A percentile compares a stretch with the other conserved stretches of the same genome.
These are phyloP conservation scores for Mycena indigotica DNA, from an alignment of 768 basidiomycete species.

Conservation along the genomic window DNA sequence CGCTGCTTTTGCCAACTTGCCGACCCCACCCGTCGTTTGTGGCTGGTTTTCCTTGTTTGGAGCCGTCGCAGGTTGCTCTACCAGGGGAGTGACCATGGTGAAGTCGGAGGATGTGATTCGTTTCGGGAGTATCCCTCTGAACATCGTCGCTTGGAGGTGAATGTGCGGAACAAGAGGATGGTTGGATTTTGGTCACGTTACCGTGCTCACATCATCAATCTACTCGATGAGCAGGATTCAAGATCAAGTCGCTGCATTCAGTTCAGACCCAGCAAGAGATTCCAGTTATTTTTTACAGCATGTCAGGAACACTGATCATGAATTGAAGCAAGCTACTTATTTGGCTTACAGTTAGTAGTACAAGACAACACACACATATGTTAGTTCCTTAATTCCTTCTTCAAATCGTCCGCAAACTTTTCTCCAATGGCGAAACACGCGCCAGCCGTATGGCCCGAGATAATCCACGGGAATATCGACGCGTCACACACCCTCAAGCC, in stretches of 20 bases:
- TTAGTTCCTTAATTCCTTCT: constrained; percentile 19
- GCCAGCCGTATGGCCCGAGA: constrained; percentile 49
- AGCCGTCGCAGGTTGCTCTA: constrained; percentile 48
- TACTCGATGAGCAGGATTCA: no score
- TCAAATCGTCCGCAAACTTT: constrained; percentile 38
- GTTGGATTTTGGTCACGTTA: constrained; percentile 16
- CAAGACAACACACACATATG: no score
- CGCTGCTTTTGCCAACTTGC: constrained; percentile 4
- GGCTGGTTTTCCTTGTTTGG: constrained; percentile 62
- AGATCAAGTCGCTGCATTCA: no score
- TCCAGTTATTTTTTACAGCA: no score
- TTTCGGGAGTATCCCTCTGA: constrained; percentile 78
- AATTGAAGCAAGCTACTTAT: no score
- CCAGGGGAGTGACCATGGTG: constrained; percentile 65
- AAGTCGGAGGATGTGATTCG: constrained; percentile 70
- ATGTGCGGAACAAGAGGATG: constrained; percentile 28
- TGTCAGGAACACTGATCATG: no score
- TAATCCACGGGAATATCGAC: constrained; percentile 47
- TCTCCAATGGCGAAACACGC: constrained; percentile 37
- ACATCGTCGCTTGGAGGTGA: constrained; percentile 67
- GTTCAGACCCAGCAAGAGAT: no score
- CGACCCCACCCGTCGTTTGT: constrained; percentile 6
- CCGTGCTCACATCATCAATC: constrained; percentile 2
- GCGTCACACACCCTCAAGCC: constrained; percentile 52
- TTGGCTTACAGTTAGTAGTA: neutral